These are phyloP conservation scores for Raphanus raphanistrum DNA, from an alignment of 345 rosid genomes.

Conservation along the genomic window DNA sequence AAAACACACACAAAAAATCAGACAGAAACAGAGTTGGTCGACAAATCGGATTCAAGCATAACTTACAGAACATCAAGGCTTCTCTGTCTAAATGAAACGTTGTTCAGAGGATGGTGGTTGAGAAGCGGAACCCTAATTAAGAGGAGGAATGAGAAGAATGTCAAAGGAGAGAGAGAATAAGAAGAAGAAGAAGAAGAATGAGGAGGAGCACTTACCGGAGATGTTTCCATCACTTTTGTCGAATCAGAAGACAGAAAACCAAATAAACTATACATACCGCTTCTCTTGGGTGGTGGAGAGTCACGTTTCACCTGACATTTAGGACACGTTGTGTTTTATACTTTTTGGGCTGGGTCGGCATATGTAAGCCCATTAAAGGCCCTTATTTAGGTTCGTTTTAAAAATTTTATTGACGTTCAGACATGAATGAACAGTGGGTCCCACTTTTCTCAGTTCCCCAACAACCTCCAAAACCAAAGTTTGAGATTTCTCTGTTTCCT, in stretches of 20 bases:
- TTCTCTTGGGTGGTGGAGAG: constrained; percentile 12
- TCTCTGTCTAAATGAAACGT: not conserved
- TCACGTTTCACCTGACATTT: not conserved
- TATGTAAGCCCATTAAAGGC: not conserved
- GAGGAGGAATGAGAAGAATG: not conserved
- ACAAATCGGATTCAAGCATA: constrained; percentile 18
- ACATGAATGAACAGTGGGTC: constrained; percentile 11
- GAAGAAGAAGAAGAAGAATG: constrained; percentile 1
- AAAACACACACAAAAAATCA: not conserved
- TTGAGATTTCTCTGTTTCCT: constrained; percentile 33
- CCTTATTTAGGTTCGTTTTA: not conserved
- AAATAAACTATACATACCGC: constrained; percentile 33
- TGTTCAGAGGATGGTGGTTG: not conserved
- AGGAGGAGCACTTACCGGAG: constrained; percentile 37
- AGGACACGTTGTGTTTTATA: not conserved
- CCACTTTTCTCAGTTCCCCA: constrained; percentile 21
- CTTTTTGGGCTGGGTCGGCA: not conserved
- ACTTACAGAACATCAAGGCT: constrained; percentile 23
- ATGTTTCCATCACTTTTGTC: constrained; percentile 25
- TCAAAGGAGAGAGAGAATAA: constrained; percentile 4
- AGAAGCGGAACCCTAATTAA: not conserved
- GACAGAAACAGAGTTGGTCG: not conserved
- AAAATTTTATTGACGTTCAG: not conserved
- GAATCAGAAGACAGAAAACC: constrained; percentile 7
- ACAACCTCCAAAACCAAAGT: constrained; percentile 21